Base-by-base conservation (phyloP, 495 filamentous ascomycete species). In the Glonium stellatum region DNA sequence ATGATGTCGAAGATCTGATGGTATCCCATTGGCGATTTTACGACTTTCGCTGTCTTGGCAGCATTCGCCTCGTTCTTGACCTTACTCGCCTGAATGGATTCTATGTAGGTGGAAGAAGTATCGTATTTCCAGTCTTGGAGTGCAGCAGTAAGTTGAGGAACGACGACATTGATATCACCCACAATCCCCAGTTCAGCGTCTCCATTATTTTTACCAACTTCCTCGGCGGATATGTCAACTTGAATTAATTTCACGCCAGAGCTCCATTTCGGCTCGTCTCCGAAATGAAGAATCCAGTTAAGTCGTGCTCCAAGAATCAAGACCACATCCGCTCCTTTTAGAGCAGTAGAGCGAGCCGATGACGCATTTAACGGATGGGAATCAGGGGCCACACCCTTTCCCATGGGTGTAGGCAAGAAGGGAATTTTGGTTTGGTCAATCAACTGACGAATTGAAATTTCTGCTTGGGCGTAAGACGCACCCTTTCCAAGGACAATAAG, bases 201-300 rank as follows among this genome's bases (percentile, higher is more conserved):
- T 0, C 74, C 76, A 12, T 49, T 50, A 55, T 63, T 63, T 46
- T 73, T 72, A 0, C 81, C 82, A 21, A 86, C 71, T 59, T 83
- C 83, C 54, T 84, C 79, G 11, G 81, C 70, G 37, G 71, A 77
- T 27, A 85, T 77, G 58, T 86, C 83, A 10, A 86, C 77, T 68
- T 80, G 70, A 84, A 78, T 80, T 66, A 85, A 77, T 57, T 75
- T 76, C 2, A 75, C 83, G 3, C 60, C 64, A 18, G 76, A 56
- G 21, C 73, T 77, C 80, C 81, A 85, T 67, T 85, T 84, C 1
- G 83, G 81, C 35, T 77, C 56, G 41, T 80, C 75, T 12, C 83
- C 83, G 60, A 80, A 86, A 60, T 84, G 82, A 0, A 86, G 70
- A 50, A 86, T 85, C 83, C 83, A 86, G 60, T 85, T 85, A 31